phyloP scores from a whole-genome alignment of 352 stramenopile genomes.

The Globisporangium recalcitrans region DNA sequence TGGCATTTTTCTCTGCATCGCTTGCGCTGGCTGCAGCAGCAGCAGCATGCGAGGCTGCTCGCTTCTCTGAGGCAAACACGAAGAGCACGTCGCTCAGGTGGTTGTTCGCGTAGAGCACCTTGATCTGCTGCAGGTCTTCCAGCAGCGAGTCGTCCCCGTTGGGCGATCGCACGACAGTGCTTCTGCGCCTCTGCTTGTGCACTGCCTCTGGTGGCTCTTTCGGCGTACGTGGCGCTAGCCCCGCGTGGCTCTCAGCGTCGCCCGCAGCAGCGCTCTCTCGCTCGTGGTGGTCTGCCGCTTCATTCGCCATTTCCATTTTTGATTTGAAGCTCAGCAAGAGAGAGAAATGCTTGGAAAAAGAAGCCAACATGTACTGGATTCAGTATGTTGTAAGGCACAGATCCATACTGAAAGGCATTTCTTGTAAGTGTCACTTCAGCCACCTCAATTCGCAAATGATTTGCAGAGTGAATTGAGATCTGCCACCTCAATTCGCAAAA shows the following conservation, averaged over 20 bases:
- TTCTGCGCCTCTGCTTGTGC: not conserved
- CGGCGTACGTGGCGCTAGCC: not conserved
- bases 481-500: no score
- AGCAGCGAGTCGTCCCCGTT: slow-evolving; percentile 25
- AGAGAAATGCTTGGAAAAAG: no score
- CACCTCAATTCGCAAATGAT: no score
- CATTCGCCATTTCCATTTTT: slow-evolving; percentile 8
- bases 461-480: no score
- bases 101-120: slow-evolving; percentile 57
- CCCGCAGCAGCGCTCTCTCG: not conserved
- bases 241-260: not conserved
- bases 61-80: slow-evolving; percentile 49
- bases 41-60: not conserved
- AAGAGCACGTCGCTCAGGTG: slow-evolving; percentile 80
- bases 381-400: no score
- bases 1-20: not conserved
- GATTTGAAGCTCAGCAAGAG: not conserved
- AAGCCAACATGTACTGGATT: no score
- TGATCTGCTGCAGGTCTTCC: slow-evolving; percentile 50
- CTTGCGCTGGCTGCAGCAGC: not conserved
- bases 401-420: no score
- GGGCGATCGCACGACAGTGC: not conserved
- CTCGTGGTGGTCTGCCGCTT: not conserved
- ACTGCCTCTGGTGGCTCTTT: not conserved
- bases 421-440: no score